Conservation (phyloP, 2,329 filamentous ascomycete genomes). For the Tolypocladium sp. region DNA sequence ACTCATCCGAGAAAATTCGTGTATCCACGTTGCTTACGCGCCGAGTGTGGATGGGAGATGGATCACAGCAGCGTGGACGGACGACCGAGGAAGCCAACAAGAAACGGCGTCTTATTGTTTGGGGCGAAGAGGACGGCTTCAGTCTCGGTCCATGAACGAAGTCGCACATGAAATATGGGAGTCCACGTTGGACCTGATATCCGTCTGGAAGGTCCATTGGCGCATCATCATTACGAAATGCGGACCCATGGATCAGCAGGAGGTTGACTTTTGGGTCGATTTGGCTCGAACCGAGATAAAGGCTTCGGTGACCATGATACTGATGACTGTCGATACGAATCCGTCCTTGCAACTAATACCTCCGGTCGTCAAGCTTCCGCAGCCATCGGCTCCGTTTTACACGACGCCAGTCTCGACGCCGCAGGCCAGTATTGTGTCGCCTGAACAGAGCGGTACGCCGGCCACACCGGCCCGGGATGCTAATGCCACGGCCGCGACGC, state of each 20-base stretch:
- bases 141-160: constrained; percentile 47
- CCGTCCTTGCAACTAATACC: constrained; percentile 56
- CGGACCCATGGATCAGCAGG: constrained; percentile 56
- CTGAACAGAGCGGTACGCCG: constrained; percentile 46
- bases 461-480: constrained; percentile 35
- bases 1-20: constrained; percentile 67
- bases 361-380: constrained; percentile 38
- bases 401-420: constrained; percentile 63
- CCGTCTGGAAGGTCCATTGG: constrained; percentile 64
- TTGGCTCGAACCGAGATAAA: constrained; percentile 43
- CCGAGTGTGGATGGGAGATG: constrained; percentile 67
- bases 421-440: constrained; percentile 48
- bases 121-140: constrained; percentile 43
- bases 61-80: constrained; percentile 74
- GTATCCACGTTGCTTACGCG: constrained; percentile 72
- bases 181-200: constrained; percentile 65
- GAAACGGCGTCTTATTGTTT: constrained; percentile 67
- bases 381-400: constrained; percentile 36
- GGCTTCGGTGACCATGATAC: constrained; percentile 43
- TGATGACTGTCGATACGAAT: constrained; percentile 56
- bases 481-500: constrained; percentile 33
- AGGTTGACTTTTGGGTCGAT: constrained; percentile 51
- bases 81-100: constrained; percentile 66
- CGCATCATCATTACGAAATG: constrained; percentile 67
- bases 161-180: constrained; percentile 72